A percentile compares a stretch with the other conserved stretches of the same genome.
These are phyloP conservation scores for Hypoxylon fuscum DNA, from an alignment of 495 filamentous ascomycete genomes.

Conservation along the genomic window DNA sequence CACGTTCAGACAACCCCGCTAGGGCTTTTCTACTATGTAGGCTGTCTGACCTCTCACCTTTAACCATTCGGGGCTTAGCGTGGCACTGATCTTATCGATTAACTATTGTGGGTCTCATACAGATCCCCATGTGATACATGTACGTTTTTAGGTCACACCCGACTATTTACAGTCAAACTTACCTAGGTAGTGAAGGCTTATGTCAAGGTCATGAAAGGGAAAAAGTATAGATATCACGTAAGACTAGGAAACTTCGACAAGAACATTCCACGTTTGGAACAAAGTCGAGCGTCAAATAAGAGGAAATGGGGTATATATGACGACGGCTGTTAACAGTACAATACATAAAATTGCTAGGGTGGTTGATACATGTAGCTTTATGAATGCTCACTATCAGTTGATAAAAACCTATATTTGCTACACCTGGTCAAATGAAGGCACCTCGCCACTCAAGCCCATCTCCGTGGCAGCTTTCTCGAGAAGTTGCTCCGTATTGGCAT, in stretches of 20 bases:
- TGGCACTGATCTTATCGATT: neutral
- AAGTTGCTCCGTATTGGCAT: constrained; percentile 49
- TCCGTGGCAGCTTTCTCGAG: constrained; percentile 59
- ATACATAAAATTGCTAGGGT: constrained; percentile 1
- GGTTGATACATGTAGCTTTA: neutral
- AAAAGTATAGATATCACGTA: neutral
- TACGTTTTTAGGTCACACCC: no score
- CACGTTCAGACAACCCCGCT: constrained; percentile 23
- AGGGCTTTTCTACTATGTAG: no score
- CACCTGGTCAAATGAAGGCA: neutral
- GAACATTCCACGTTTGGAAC: no score
- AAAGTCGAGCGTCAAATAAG: neutral
- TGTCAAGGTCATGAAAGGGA: no score
- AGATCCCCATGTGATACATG: no score
- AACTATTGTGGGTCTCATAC: neutral
- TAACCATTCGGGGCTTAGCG: neutral
- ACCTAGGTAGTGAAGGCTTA: no score
- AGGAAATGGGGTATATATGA: constrained; percentile 19
- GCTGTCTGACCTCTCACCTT: neutral
- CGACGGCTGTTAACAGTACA: neutral
- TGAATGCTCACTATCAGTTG: neutral
- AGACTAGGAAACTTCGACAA: neutral
- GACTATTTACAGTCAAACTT: no score
- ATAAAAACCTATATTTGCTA: no score
- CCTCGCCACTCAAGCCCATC: constrained; percentile 59